Evolutionary conservation across 495 filamentous ascomycete species (phyloP).

Genomic region (Glutinoglossum americanum): DNA sequence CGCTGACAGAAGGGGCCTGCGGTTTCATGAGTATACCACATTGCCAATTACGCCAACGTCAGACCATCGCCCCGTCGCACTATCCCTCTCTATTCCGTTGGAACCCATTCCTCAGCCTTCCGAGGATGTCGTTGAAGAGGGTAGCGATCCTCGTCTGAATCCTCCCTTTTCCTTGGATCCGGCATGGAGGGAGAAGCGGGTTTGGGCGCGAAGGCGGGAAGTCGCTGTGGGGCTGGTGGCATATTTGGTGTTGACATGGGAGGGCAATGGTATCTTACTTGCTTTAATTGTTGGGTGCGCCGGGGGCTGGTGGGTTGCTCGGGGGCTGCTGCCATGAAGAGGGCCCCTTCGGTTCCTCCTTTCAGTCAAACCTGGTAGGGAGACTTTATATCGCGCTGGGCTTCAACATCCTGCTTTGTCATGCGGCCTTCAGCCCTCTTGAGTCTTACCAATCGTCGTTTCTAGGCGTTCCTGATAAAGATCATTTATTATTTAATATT

Average conservation of each 20-base stretch:
- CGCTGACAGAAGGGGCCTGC: slow-evolving; percentile 20
- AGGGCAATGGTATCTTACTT: slow-evolving; percentile 30
- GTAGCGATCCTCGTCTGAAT: slow-evolving; percentile 13
- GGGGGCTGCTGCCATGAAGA: not conserved
- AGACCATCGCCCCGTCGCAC: slow-evolving; percentile 68
- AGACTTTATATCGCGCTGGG: not conserved
- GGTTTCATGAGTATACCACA: slow-evolving; percentile 39
- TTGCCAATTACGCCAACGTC: slow-evolving; percentile 54
- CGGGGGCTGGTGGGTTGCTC: slow-evolving; percentile 19
- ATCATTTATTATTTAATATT: not conserved
- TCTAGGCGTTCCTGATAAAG: not conserved
- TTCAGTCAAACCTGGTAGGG: not conserved
- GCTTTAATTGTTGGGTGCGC: slow-evolving; percentile 21
- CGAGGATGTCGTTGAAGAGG: slow-evolving; percentile 6
- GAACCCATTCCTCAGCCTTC: slow-evolving; percentile 10
- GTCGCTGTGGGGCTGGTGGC: slow-evolving; percentile 32
- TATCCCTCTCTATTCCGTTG: slow-evolving; percentile 38
- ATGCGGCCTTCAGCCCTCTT: not conserved
- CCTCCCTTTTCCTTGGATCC: slow-evolving; percentile 34
- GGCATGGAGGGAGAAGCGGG: slow-evolving; percentile 25
- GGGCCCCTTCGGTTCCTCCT: not conserved
- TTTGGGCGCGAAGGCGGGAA: slow-evolving; percentile 31
- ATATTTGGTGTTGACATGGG: slow-evolving; percentile 38
- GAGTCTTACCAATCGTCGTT: not conserved
- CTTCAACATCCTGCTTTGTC: not conserved